Percentiles rank a stretch among this genome's conserved stretches.
Evolutionary conservation across 2,329 filamentous ascomycete genomes (phyloP).

Genomic region (Ambrosiella xylebori): DNA sequence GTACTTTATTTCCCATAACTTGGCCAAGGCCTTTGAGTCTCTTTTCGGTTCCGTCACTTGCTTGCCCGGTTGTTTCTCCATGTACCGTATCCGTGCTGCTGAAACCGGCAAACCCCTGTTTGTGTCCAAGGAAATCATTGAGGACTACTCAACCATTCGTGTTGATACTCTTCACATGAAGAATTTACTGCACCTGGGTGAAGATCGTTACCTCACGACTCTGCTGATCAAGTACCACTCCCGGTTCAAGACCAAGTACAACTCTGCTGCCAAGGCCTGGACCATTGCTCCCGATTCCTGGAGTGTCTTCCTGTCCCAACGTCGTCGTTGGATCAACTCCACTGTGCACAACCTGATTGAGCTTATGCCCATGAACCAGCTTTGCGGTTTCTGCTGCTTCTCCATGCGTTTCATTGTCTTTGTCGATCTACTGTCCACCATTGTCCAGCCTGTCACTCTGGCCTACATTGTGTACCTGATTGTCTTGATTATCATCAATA

Average conservation of each 20-base stretch:
- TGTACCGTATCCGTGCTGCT: slow-evolving; percentile 92
- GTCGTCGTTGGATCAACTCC: slow-evolving; percentile 98
- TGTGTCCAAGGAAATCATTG: slow-evolving; percentile 79
- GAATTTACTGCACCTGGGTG: slow-evolving; percentile 88
- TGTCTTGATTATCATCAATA: slow-evolving; percentile 46
- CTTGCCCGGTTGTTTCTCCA: slow-evolving; percentile 95
- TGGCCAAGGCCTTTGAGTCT: slow-evolving; percentile 93
- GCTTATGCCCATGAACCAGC: slow-evolving; percentile 78
- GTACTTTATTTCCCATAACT: slow-evolving; percentile 97
- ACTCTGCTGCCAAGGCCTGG: slow-evolving; percentile 82
- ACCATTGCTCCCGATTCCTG: slow-evolving; percentile 93
- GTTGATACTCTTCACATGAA: slow-evolving; percentile 98
- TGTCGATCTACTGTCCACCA: slow-evolving; percentile 75
- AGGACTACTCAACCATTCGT: slow-evolving; percentile 77
- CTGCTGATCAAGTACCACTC: slow-evolving; percentile 80
- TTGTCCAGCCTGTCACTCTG: slow-evolving; percentile 81
- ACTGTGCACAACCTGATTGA: slow-evolving; percentile 96
- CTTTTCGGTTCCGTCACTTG: slow-evolving; percentile 95
- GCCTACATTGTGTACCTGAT: slow-evolving; percentile 84
- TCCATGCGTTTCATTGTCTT: slow-evolving; percentile 98
- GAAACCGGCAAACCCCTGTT: slow-evolving; percentile 93
- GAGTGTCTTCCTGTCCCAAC: slow-evolving; percentile 88
- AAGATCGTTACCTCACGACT: slow-evolving; percentile 94
- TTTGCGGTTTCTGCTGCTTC: slow-evolving; percentile 99
- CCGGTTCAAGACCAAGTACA: slow-evolving; percentile 97